Evolutionary conservation across 1,284 basidiomycete species (phyloP).

Genomic region (Inonotus obliquus): DNA sequence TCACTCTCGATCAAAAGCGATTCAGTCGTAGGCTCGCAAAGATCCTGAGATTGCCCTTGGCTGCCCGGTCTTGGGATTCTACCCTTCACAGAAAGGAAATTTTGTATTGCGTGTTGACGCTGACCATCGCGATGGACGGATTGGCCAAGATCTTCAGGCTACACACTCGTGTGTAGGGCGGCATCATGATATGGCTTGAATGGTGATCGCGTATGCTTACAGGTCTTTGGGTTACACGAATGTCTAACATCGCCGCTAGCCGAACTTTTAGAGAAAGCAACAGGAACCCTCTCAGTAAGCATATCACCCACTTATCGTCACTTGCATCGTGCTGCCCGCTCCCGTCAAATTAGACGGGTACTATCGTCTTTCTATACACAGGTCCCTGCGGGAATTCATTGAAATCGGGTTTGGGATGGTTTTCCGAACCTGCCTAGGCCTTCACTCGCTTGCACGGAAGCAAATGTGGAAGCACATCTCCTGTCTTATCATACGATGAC

Average conservation of each 20-base stretch:
- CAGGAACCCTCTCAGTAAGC: not conserved
- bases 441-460: not conserved
- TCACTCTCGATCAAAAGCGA: not conserved
- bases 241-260: not conserved
- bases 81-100: too few relatives aligned
- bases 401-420: not conserved
- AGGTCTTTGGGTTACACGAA: not conserved
- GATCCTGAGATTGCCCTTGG: not conserved
- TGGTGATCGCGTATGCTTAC: not conserved
- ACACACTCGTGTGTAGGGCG: not conserved
- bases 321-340: not conserved
- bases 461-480: not conserved
- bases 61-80: not conserved
- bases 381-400: not conserved
- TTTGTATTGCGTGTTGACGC: not conserved
- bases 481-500: not conserved
- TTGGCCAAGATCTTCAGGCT: slow-evolving; percentile 2
- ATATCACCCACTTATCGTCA: not conserved
- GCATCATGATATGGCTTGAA: too few relatives aligned
- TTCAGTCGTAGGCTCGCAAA: not conserved
- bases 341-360: not conserved
- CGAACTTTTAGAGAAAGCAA: not conserved
- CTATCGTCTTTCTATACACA: not conserved
- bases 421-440: not conserved
- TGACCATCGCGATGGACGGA: not conserved